Percentiles rank a stretch among this genome's conserved stretches.
phyloP scores from a whole-genome alignment of 805 yeast genomes.

The Nakazawaea ishiwadae region DNA sequence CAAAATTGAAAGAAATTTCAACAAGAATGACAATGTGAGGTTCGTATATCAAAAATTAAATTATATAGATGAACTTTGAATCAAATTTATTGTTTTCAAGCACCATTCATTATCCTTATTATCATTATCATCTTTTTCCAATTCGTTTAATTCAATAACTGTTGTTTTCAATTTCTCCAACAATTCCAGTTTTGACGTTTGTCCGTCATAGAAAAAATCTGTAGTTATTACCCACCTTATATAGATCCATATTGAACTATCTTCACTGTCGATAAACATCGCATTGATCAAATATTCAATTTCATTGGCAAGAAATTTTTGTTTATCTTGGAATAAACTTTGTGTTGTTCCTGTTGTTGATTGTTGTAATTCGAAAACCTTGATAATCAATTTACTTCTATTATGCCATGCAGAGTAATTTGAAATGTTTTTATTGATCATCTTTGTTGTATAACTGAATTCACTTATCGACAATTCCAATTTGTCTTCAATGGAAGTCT shows the following conservation, averaged over 20 bases:
- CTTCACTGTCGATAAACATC: constrained; percentile 88
- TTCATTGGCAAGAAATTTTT: constrained; percentile 47
- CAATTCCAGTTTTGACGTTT: constrained; percentile 20
- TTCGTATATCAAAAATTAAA: constrained; percentile 12
- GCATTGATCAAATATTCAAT: constrained; percentile 73
- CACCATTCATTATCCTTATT: constrained; percentile 73
- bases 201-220: constrained; percentile 27
- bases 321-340: constrained; percentile 28
- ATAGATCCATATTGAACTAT: constrained; percentile 90
- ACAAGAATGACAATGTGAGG: constrained; percentile 8
- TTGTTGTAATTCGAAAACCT: constrained; percentile 31
- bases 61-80: constrained; percentile 19
- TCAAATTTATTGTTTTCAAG: constrained; percentile 50
- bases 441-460: constrained; percentile 69
- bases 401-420: constrained; percentile 97
- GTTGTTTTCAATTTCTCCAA: constrained; percentile 45
- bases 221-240: constrained; percentile 69
- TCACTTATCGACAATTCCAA: constrained; percentile 43
- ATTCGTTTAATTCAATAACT: constrained; percentile 59
- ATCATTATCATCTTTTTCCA: constrained; percentile 65
- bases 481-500: constrained; percentile 12
- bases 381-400: constrained; percentile 64
- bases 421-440: constrained; percentile 79
- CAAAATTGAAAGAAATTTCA: constrained; percentile 9
- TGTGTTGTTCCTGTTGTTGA: constrained; percentile 12